These are phyloP conservation scores for Debaryomyces coudertii DNA, from an alignment of 1,139 yeast species.

Conservation along the genomic window DNA sequence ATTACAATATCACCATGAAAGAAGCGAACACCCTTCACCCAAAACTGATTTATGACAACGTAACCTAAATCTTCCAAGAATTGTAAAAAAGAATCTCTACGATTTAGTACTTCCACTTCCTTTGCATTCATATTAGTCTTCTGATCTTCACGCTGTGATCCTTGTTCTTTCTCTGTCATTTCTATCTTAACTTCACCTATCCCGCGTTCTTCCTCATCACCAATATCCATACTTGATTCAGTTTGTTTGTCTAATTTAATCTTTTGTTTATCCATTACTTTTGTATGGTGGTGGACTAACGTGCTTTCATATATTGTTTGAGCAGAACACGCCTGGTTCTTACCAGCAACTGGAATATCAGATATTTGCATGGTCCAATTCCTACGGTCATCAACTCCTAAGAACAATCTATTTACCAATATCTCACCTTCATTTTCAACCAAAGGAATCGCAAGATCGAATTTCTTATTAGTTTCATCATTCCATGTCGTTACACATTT, in stretches of 20 bases:
- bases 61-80: conserved; percentile 75
- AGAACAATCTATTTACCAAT: conserved; percentile 34
- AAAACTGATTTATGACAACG: conserved; percentile 63
- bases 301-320: conserved; percentile 76
- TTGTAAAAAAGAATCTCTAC: conserved; percentile 43
- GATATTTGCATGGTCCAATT: conserved; percentile 70
- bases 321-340: conserved; percentile 58
- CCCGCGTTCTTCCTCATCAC: conserved; percentile 8
- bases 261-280: conserved; percentile 21
- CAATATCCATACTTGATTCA: conserved; percentile 11
- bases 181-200: conserved; percentile 7
- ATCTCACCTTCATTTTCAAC: conserved; percentile 22
- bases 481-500: conserved; percentile 49
- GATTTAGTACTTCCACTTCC: conserved; percentile 13
- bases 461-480: conserved; percentile 24
- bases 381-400: conserved; percentile 32
- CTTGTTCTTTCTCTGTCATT: conserved; percentile 22
- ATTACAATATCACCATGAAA: conserved; percentile 66
- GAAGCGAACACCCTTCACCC: conserved; percentile 67
- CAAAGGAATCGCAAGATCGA: conserved; percentile 35
- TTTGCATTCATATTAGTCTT: neutral
- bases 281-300: conserved; percentile 49
- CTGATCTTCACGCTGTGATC: conserved; percentile 3
- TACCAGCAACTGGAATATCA: conserved; percentile 90
- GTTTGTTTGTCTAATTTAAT: conserved; percentile 8